These are phyloP conservation scores for Aegilops speltoides DNA, from an alignment of 176 grass and related monocot genomes.

Conservation along the genomic window DNA sequence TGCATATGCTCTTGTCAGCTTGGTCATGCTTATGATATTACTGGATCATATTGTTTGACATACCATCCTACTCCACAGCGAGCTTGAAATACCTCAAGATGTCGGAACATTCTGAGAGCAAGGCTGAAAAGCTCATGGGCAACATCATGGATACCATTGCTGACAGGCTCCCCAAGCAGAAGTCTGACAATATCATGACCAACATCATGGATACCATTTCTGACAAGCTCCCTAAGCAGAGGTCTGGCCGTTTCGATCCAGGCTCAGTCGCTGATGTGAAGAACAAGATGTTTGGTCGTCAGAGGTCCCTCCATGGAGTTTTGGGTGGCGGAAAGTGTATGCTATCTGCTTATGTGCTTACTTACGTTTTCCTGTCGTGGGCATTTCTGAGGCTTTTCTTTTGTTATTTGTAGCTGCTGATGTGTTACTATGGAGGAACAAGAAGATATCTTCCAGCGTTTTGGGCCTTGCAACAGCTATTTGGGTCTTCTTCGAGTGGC, in stretches of 20 bases:
- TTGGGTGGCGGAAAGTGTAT: constrained; percentile 83
- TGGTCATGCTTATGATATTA: neutral
- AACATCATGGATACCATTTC: constrained; percentile 65
- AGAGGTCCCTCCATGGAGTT: constrained; percentile 62
- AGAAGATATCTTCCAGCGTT: constrained; percentile 87
- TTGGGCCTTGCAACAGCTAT: constrained; percentile 57
- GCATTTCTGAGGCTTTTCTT: neutral
- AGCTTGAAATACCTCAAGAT: constrained; percentile 33
- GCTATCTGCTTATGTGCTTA: constrained; percentile 4
- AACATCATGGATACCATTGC: constrained; percentile 63
- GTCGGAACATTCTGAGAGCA: constrained; percentile 48
- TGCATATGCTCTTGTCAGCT: neutral
- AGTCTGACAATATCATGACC: constrained; percentile 68
- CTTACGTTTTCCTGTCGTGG: neutral
- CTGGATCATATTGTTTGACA: neutral
- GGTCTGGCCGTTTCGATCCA: constrained; percentile 48
- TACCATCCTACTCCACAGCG: neutral
- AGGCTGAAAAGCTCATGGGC: constrained; percentile 63
- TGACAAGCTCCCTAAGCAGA: constrained; percentile 71
- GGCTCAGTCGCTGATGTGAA: constrained; percentile 42
- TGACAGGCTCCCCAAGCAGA: constrained; percentile 72
- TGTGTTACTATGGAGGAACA: constrained; percentile 93
- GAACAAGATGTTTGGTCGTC: constrained; percentile 68
- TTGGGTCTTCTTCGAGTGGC: constrained; percentile 94
- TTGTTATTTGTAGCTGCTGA: constrained; percentile 78